Evolutionary conservation across 106 monocot species (phyloP), one percentile per base, ranked within the genome.

Genomic region (Allium fistulosum): DNA sequence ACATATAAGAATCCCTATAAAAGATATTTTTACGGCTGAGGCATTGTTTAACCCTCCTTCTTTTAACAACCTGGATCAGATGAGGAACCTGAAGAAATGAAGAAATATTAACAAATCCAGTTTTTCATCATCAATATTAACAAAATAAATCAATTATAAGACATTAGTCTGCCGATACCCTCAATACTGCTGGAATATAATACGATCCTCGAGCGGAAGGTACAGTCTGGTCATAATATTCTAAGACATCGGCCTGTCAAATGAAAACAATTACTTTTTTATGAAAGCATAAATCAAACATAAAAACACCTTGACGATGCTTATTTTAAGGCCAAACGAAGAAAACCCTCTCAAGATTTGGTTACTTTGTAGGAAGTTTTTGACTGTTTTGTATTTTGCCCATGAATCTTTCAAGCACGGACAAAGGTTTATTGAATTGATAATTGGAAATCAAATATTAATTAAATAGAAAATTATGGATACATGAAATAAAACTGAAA

Each of bases 221-320:
- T 7, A 96, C 88, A 7, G 91, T 91, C 63, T 96, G 91, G 58
- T 96, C 96, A 69, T 96, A 96, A 59, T 96, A 96, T 70, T 96
- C 96, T 70, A 96, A 73, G 70, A 96, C 96, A 85, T 88, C 96
- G 63, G 96, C 96, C 96, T 96, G 91, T 45, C 26, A 73, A 63
- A 71, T 69, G 15, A 69, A 72, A 69, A n/a, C 50, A 52, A 65
- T 14, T 47, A 37, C 56, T 16, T 64, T 64, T 17, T 67, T 11
- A 48, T 51, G 11, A 11, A 55, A 55, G 15, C 15, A 12, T 0
- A 55, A 55, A 15, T 55, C 37, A 37, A 37, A 37, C 37, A 37
- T 5, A 37, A 37, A 37, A 37, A 1, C 37, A 37, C 0, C 37
- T 5, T 4, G 37, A 37, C 37, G 5, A 37, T 37, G 37, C 4